phyloP scores from a whole-genome alignment of 176 grass and related monocot genomes.

The Eleusine coracana region DNA sequence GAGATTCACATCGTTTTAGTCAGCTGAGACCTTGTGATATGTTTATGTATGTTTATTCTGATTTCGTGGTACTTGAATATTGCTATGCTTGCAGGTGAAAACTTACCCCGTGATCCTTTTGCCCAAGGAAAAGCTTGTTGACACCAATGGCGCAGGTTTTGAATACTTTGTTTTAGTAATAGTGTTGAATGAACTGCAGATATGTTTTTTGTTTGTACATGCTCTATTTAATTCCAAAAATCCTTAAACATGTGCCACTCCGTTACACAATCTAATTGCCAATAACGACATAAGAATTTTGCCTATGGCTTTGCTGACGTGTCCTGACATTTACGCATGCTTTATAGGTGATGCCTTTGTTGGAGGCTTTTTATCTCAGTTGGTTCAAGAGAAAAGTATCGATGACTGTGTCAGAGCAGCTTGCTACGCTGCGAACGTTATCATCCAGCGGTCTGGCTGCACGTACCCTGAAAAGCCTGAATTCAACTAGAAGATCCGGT shows the following conservation, averaged over 20 bases:
- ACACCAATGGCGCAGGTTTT: constrained; percentile 93
- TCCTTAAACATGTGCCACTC: background rate
- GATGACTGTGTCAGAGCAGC: constrained; percentile 65
- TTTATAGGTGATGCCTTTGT: constrained; percentile 78
- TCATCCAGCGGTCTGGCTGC: constrained; percentile 80
- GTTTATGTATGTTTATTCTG: background rate
- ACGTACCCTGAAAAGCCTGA: constrained; percentile 77
- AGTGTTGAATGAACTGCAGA: background rate
- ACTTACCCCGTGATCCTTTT: constrained; percentile 84
- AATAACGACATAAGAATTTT: background rate
- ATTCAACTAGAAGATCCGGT: constrained; percentile 45
- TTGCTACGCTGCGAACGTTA: constrained; percentile 72
- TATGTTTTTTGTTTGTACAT: background rate
- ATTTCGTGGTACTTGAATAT: background rate
- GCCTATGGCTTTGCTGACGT: background rate
- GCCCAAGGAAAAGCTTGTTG: constrained; percentile 96
- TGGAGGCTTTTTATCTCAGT: constrained; percentile 73
- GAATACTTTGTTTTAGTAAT: background rate
- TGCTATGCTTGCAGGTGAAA: constrained; percentile 51
- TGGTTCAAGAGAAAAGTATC: constrained; percentile 68
- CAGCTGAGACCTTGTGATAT: background rate
- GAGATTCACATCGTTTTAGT: background rate
- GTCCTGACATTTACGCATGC: background rate
- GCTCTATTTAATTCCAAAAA: background rate
- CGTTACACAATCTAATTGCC: background rate